Evolutionary conservation across 805 yeast species (phyloP), one percentile per base, ranked within the genome.

Genomic region (Kuraishia cidri): DNA sequence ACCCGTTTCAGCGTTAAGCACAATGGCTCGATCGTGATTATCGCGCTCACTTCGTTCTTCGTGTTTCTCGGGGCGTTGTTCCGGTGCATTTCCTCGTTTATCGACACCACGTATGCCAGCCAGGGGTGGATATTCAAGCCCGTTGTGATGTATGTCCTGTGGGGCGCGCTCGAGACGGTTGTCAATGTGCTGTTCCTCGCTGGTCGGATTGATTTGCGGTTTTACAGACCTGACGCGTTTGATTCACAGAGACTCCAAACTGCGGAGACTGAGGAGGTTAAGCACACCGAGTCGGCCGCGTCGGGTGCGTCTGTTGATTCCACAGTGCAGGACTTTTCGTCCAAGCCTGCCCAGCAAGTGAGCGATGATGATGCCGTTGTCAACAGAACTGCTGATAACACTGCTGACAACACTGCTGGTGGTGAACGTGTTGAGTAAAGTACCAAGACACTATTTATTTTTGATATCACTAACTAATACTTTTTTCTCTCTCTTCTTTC

Each of bases 131-230:
- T 74, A 6, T 62, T 58, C 46, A 54, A 62, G 37, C 75, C 78
- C 11, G 73, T 69, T 28, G 75, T 73, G 16, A 72, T 78, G 74
- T 81, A 79, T 51, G 60, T 76, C 20, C 58, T 72, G 43, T 80
- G 84, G 74, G 88, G 90, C 22, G 70, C 67, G 4, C 58, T 78
- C 30, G 92, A 82, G 58, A 58, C 64, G 0, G 44, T 78, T 19
- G 72, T 76, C 36, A 69, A 76, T 41, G 34, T 74, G 7, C 40
- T 77, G 22, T 79, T 76, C 48, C 50, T 82, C 35, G 46, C 76
- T 23, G 75, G 77, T 12, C 69, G 94, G 51, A 73, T 78, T 32
- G 92, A 82, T 51, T 62, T 82, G 46, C 66, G 92, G 52, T 82
- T 82, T 58, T 82, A 82, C 65, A 75, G 83, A 54, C 90, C 92